Percentiles rank a stretch among this genome's conserved stretches.
phyloP scores from a whole-genome alignment of 2,329 filamentous ascomycete species.

The Lecanicillium sp. region DNA sequence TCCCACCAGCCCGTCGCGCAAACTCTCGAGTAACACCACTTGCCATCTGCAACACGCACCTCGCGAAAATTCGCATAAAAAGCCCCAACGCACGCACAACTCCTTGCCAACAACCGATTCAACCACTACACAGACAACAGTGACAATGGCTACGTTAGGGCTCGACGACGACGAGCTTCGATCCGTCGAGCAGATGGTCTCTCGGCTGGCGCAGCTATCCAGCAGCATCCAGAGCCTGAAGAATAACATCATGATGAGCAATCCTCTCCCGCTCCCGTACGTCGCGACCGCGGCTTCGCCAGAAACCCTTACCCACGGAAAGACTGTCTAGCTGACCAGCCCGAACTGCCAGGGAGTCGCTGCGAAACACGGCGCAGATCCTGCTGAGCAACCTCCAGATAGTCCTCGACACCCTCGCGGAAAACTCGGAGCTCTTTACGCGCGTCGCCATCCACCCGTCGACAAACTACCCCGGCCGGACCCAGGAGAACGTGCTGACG shows the following conservation, averaged over 20 bases:
- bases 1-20: too few relatives aligned
- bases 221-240: constrained; percentile 62
- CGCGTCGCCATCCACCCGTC: constrained; percentile 69
- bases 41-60: too few relatives aligned
- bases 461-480: constrained; percentile 66
- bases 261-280: constrained; percentile 63
- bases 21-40: too few relatives aligned
- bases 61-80: too few relatives aligned
- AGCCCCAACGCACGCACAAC: background rate
- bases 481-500: constrained; percentile 58
- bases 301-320: background rate
- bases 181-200: constrained; percentile 63
- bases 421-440: constrained; percentile 61
- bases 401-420: constrained; percentile 58
- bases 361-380: constrained; percentile 67
- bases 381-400: constrained; percentile 64
- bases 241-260: constrained; percentile 52
- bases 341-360: constrained; percentile 50
- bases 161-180: constrained; percentile 57
- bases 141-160: constrained; percentile 38
- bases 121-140: background rate
- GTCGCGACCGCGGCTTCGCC: constrained; percentile 18
- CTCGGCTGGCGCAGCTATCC: constrained; percentile 61
- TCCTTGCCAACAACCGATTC: background rate
- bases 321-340: background rate